Conservation (phyloP, 306 rosid species). For the Citrullus colocynthis region DNA sequence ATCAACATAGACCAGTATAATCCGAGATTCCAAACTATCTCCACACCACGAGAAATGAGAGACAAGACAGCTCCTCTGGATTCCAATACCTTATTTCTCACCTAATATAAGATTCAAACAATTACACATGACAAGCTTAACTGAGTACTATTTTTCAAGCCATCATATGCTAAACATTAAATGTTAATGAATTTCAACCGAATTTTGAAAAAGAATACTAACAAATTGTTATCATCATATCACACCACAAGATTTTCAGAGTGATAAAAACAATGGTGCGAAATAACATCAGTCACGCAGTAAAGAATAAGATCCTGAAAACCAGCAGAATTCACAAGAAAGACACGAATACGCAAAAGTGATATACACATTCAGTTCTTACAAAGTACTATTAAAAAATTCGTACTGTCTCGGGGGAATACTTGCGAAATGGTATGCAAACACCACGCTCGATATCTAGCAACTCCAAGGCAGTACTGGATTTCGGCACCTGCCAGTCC, state of each 20-base stretch:
- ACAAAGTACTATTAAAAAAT: background rate
- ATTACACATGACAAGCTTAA: background rate
- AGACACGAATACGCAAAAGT: background rate
- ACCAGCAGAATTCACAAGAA: background rate
- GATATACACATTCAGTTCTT: background rate
- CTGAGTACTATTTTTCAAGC: background rate
- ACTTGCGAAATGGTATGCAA: constrained; percentile 90
- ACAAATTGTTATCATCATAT: background rate
- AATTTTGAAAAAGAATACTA: background rate
- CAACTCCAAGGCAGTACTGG: constrained; percentile 74
- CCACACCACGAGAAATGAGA: constrained; percentile 68
- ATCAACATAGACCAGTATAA: constrained; percentile 71
- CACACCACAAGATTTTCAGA: background rate
- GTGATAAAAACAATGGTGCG: background rate
- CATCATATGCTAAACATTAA: background rate
- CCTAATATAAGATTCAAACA: constrained; percentile 24
- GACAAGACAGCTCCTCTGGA: constrained; percentile 79
- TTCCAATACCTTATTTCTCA: constrained; percentile 68
- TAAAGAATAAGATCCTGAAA: background rate
- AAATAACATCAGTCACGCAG: background rate
- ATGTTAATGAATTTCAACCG: background rate
- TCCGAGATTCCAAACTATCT: constrained; percentile 92
- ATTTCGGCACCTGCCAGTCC: constrained; percentile 17
- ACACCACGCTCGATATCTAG: constrained; percentile 98
- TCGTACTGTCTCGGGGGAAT: constrained; percentile 80